Conservation (phyloP, 108 stramenopile genomes). For the Fistulifera pelliculosa region DNA sequence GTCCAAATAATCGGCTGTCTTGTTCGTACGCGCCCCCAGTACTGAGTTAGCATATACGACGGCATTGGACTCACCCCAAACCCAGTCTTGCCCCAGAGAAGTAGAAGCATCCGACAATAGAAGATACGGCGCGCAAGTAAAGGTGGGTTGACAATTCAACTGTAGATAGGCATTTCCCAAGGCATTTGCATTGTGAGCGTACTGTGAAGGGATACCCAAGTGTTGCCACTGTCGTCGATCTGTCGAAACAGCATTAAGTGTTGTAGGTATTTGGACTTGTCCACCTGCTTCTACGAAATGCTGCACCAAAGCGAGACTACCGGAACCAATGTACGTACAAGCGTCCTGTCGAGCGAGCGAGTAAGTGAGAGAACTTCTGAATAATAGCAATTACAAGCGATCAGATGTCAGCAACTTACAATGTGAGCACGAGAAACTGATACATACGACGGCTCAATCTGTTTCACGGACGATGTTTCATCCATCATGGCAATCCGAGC, state of each 20-base stretch:
- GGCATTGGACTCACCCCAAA: conserved; percentile 81
- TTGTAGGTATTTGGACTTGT: conserved; percentile 59
- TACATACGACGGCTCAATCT: too few species aligned
- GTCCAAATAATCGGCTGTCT: conserved; percentile 85
- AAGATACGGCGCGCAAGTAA: conserved; percentile 85
- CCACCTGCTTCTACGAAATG: conserved; percentile 53
- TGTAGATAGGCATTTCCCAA: conserved; percentile 67
- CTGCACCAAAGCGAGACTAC: conserved; percentile 54
- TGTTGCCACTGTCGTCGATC: conserved; percentile 63
- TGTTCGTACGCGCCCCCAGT: conserved; percentile 72
- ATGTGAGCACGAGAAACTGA: too few species aligned
- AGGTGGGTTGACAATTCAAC: conserved; percentile 50
- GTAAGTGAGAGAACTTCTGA: too few species aligned
- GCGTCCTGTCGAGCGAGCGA: conserved; percentile 69
- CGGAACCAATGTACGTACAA: conserved; percentile 76
- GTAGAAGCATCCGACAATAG: conserved; percentile 21
- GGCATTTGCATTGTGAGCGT: conserved; percentile 33
- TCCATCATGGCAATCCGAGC: conserved; percentile 29
- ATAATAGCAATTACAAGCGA: too few species aligned
- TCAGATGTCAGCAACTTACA: too few species aligned
- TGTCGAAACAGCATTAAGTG: conserved; percentile 63
- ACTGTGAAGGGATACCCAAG: conserved; percentile 38
- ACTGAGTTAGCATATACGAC: conserved; percentile 77
- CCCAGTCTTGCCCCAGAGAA: conserved; percentile 34
- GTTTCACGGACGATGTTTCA: conserved; percentile 2